A percentile compares a stretch with the other conserved stretches of the same genome.
Conservation (phyloP, 2,329 filamentous ascomycete species). For the Raffaelea ambrosiae region DNA sequence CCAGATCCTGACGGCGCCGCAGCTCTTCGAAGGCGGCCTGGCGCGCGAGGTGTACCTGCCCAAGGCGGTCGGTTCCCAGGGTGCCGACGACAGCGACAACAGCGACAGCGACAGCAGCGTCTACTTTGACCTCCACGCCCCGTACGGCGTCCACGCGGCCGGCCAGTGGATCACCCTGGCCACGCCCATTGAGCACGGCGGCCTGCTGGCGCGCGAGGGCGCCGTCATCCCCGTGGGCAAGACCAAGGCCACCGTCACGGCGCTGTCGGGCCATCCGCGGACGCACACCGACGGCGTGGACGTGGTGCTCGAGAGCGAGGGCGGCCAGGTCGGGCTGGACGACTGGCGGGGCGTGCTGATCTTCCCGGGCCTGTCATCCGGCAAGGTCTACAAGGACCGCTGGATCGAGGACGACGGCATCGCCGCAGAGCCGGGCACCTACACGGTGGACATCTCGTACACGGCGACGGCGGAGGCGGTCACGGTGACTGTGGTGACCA, state of each 20-base stretch:
- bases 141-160: neutral
- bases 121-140: constrained; percentile 1
- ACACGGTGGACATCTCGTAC: constrained; percentile 19
- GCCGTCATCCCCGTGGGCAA: neutral
- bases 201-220: neutral
- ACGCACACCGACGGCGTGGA: neutral
- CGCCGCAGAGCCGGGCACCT: constrained; percentile 20
- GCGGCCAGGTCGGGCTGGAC: neutral
- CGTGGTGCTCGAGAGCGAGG: neutral
- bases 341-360: neutral
- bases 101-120: neutral
- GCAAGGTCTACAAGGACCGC: neutral
- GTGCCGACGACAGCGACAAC: no score
- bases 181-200: constrained; percentile 2
- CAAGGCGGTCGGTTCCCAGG: neutral
- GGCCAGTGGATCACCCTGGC: neutral
- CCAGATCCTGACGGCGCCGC: neutral
- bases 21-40: constrained; percentile 1
- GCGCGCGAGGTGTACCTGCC: neutral
- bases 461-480: constrained; percentile 13
- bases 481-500: constrained; percentile 20
- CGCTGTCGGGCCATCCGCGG: neutral
- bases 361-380: neutral
- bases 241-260: neutral
- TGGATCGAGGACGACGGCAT: constrained; percentile 33